These are phyloP conservation scores for Cytospora schulzeri DNA, from an alignment of 2,329 filamentous ascomycete species.

Conservation along the genomic window DNA sequence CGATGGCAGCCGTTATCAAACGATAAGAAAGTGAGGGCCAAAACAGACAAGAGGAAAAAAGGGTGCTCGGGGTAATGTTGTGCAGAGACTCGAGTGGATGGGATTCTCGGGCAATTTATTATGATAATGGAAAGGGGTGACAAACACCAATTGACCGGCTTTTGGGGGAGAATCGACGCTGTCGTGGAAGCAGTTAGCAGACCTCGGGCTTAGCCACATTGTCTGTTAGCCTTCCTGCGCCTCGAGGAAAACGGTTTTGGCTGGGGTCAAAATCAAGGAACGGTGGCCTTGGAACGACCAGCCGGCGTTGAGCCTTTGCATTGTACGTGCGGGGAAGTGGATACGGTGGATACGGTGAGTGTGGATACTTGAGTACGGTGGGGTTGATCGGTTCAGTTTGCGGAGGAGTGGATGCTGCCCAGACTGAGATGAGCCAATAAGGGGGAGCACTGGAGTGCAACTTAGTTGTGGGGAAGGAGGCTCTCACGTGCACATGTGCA, in stretches of 20 bases:
- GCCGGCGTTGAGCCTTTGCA: neutral
- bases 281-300: conserved; percentile 7
- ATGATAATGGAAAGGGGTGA: conserved; percentile 7
- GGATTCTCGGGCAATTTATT: conserved; percentile 28
- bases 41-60: conserved; percentile 8
- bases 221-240: neutral
- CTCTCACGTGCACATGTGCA: neutral
- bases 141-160: conserved; percentile 6
- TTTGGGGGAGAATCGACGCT: conserved; percentile 10
- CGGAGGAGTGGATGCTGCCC: conserved; percentile 15
- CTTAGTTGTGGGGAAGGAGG: neutral
- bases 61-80: conserved; percentile 50
- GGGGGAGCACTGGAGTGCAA: too few relatives aligned
- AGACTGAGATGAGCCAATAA: neutral
- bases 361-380: neutral
- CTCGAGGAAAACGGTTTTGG: conserved; percentile 12
- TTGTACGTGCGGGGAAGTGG: neutral
- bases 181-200: conserved; percentile 19
- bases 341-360: neutral
- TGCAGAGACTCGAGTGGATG: conserved; percentile 39
- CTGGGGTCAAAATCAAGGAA: conserved; percentile 13
- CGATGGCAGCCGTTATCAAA: conserved; percentile 13
- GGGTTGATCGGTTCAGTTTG: conserved; percentile 4
- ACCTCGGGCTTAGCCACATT: neutral
- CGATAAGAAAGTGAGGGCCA: conserved; percentile 6